phyloP scores from a whole-genome alignment of 2,329 filamentous ascomycete species.

The Teratosphaeria nubilosa region DNA sequence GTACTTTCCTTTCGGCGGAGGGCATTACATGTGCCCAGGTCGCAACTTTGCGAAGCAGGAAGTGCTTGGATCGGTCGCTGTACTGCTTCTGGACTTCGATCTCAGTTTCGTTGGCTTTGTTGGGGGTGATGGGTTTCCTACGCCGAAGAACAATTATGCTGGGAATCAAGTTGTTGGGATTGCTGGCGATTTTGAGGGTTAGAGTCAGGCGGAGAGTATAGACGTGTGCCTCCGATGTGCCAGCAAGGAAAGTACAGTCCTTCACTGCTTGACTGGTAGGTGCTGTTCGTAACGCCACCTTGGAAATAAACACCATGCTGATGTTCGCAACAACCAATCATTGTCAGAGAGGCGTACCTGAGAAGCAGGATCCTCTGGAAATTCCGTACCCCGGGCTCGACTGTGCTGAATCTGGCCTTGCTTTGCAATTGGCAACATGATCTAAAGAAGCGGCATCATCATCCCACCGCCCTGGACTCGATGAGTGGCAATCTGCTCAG shows the following conservation, averaged over 20 bases:
- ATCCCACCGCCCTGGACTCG: too few species aligned
- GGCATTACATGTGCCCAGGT: constrained; percentile 12
- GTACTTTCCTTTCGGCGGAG: constrained; percentile 18
- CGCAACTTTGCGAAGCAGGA: constrained; percentile 12
- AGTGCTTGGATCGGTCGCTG: constrained; percentile 8
- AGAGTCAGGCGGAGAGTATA: neutral
- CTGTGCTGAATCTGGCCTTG: too few species aligned
- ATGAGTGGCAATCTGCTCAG: too few species aligned
- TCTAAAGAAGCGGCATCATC: too few species aligned
- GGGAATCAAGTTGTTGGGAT: constrained; percentile 10
- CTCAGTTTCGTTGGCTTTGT: constrained; percentile 5
- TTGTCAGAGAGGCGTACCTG: too few species aligned
- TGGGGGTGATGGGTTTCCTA: constrained; percentile 1
- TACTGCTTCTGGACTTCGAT: constrained; percentile 9
- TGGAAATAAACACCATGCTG: too few species aligned
- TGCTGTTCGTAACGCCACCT: too few species aligned
- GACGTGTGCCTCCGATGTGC: neutral
- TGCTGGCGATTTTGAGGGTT: constrained; percentile 7
- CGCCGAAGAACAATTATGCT: constrained; percentile 7
- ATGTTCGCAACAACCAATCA: too few species aligned
- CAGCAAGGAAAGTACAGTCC: neutral
- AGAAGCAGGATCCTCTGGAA: too few species aligned
- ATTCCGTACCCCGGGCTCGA: too few species aligned
- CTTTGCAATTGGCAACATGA: too few species aligned
- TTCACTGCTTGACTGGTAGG: neutral